A percentile compares a stretch with the other conserved stretches of the same genome.
Conservation (phyloP, 306 rosid species). For the Ceratonia siliqua region DNA sequence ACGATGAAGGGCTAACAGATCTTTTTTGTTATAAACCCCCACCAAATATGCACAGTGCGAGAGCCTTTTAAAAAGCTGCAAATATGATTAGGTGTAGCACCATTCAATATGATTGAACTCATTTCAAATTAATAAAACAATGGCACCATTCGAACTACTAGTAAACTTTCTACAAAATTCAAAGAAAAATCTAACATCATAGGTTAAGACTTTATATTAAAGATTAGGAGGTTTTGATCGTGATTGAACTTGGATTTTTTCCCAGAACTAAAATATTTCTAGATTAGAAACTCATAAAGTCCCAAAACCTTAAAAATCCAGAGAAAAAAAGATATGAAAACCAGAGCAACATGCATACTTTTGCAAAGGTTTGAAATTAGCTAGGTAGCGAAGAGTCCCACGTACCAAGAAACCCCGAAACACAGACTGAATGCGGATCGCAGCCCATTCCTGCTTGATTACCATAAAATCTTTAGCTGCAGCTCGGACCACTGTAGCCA, state of each 20-base stretch:
- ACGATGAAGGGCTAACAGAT: neutral
- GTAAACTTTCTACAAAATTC: neutral
- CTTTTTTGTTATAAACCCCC: neutral
- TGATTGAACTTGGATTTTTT: neutral
- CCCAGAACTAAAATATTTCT: neutral
- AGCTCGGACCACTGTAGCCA: constrained; percentile 76
- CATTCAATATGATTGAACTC: neutral
- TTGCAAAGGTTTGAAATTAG: constrained; percentile 10
- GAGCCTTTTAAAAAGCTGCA: constrained; percentile 1
- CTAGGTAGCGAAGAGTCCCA: neutral
- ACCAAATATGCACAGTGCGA: neutral
- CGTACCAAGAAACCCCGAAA: constrained; percentile 80
- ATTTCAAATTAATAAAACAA: neutral
- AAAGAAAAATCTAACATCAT: neutral
- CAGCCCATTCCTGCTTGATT: constrained; percentile 79
- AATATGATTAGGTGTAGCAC: too few relatives aligned
- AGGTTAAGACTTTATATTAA: neutral
- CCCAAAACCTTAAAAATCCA: neutral
- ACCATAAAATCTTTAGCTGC: constrained; percentile 64
- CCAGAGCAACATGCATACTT: constrained; percentile 15
- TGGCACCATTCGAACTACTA: neutral
- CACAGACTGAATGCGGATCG: constrained; percentile 73
- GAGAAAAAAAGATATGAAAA: constrained; percentile 5
- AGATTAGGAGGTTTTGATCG: neutral
- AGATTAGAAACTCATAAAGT: neutral